phyloP scores from a whole-genome alignment of 768 basidiomycete species.

The Aureoboletus auriporus region DNA sequence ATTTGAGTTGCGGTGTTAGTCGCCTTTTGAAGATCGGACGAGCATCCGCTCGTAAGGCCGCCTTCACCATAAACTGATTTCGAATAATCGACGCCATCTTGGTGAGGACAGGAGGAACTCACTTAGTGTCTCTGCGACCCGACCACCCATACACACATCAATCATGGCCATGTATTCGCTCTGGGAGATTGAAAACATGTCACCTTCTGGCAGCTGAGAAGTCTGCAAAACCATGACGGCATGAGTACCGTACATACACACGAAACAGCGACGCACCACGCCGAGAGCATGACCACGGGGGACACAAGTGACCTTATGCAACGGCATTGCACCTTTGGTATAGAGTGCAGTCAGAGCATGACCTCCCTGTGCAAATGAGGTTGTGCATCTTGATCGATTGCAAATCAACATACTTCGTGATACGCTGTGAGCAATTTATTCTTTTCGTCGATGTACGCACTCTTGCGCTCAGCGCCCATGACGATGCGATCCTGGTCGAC shows the following conservation, averaged over 20 bases:
- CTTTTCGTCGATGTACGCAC: conserved; percentile 82
- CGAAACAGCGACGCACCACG: conserved; percentile 47
- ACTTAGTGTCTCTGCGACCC: conserved; percentile 92
- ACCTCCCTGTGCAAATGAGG: conserved; percentile 55
- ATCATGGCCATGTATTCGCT: conserved; percentile 79
- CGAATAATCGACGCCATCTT: conserved; percentile 3
- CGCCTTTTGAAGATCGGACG: conserved; percentile 80
- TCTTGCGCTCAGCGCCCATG: conserved; percentile 95
- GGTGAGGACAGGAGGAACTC: conserved; percentile 22
- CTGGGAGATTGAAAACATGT: conserved; percentile 65
- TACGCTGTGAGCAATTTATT: conserved; percentile 90
- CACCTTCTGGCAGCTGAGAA: conserved; percentile 71
- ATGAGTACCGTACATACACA: conserved; percentile 8
- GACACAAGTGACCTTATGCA: conserved; percentile 97
- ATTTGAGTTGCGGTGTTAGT: conserved; percentile 77
- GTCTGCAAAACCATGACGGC: conserved; percentile 43
- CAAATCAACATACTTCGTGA: conserved; percentile 67
- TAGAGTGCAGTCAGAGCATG: conserved; percentile 94
- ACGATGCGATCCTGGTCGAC: conserved; percentile 78
- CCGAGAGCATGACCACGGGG: conserved; percentile 94
- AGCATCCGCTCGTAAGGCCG: conserved; percentile 88
- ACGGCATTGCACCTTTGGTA: conserved; percentile 92
- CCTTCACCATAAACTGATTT: conserved; percentile 78
- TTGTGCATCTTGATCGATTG: neutral
- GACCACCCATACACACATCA: conserved; percentile 92